Conservation (phyloP, 371 early-diverging fungal genomes). For the Encephalitozoon intestinalis region DNA sequence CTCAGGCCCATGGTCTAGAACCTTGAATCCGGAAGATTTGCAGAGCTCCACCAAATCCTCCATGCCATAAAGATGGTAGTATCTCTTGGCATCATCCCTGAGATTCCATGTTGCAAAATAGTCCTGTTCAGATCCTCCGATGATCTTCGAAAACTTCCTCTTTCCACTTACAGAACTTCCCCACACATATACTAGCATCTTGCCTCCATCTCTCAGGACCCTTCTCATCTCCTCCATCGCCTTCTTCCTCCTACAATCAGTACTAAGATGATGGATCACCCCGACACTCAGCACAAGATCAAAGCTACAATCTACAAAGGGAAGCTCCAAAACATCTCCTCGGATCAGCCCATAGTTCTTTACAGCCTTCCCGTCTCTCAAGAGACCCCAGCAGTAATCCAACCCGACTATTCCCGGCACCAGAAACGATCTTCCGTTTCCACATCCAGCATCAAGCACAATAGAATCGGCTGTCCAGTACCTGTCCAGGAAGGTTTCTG, state of each 20-base stretch:
- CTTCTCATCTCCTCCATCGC: conserved; percentile 42
- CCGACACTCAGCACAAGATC: conserved; percentile 57
- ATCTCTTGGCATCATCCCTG: conserved; percentile 41
- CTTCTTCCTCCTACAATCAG: conserved; percentile 42
- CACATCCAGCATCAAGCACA: conserved; percentile 58
- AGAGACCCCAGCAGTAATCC: conserved; percentile 46
- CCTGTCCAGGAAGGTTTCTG: conserved; percentile 39
- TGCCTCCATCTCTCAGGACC: conserved; percentile 43
- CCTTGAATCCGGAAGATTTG: conserved; percentile 23
- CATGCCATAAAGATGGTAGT: conserved; percentile 53
- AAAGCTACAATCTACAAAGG: conserved; percentile 40
- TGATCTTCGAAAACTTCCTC: conserved; percentile 39
- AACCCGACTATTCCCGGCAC: conserved; percentile 41
- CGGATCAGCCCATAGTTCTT: conserved; percentile 20
- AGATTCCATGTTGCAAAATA: conserved; percentile 56
- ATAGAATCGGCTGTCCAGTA: conserved; percentile 21
- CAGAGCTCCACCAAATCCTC: conserved; percentile 34
- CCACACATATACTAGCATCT: conserved; percentile 58
- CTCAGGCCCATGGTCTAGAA: conserved; percentile 27
- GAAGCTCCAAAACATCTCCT: conserved; percentile 37
- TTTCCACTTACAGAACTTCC: conserved; percentile 35
- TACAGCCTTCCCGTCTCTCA: conserved; percentile 10
- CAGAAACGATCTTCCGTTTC: conserved; percentile 58
- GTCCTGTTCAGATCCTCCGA: conserved; percentile 10
- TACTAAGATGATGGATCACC: conserved; percentile 60